Evolutionary conservation across 2,329 filamentous ascomycete species (phyloP).

Genomic region (Aspergillus piperis): DNA sequence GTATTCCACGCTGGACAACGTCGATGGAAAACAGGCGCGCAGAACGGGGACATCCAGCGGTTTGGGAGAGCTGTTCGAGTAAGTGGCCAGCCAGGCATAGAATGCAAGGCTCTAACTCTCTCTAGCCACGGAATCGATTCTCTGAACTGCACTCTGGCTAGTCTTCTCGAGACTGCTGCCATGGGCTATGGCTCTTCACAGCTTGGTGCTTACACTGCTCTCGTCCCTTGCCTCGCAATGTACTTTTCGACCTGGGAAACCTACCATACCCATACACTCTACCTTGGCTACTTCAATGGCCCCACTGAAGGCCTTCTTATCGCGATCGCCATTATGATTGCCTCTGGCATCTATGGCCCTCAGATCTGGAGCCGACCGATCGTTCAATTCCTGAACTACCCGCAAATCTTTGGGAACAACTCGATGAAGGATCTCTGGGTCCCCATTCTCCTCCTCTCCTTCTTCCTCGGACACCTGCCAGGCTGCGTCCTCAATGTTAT

Average conservation of each 20-base stretch:
- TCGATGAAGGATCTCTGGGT: slow-evolving; percentile 91
- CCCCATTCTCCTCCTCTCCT: slow-evolving; percentile 64
- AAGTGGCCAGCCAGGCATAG: slow-evolving; percentile 33
- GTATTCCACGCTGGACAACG: slow-evolving; percentile 97
- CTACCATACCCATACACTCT: slow-evolving; percentile 96
- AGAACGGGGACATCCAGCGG: slow-evolving; percentile 93
- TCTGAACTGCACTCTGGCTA: slow-evolving; percentile 92
- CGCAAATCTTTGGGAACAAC: slow-evolving; percentile 65
- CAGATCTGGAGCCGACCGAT: slow-evolving; percentile 81
- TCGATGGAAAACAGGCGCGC: slow-evolving; percentile 95
- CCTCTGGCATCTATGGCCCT: slow-evolving; percentile 85
- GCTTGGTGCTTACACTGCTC: slow-evolving; percentile 84
- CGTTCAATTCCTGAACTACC: slow-evolving; percentile 66
- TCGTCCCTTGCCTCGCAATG: slow-evolving; percentile 93
- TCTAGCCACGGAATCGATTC: slow-evolving; percentile 89
- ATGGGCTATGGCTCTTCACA: slow-evolving; percentile 86
- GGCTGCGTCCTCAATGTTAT: slow-evolving; percentile 87
- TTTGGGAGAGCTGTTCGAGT: slow-evolving; percentile 93
- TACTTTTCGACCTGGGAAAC: slow-evolving; percentile 99
- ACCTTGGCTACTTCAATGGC: slow-evolving; percentile 94
- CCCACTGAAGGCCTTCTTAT: slow-evolving; percentile 94
- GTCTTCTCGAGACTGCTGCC: slow-evolving; percentile 84
- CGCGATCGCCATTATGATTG: slow-evolving; percentile 79
- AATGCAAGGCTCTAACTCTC: slow-evolving; percentile 25
- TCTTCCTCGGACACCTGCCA: slow-evolving; percentile 75